Percentiles rank a stretch among this genome's conserved stretches.
These are phyloP conservation scores for Tulasnella sp. DNA, from an alignment of 768 basidiomycete genomes.

Conservation along the genomic window DNA sequence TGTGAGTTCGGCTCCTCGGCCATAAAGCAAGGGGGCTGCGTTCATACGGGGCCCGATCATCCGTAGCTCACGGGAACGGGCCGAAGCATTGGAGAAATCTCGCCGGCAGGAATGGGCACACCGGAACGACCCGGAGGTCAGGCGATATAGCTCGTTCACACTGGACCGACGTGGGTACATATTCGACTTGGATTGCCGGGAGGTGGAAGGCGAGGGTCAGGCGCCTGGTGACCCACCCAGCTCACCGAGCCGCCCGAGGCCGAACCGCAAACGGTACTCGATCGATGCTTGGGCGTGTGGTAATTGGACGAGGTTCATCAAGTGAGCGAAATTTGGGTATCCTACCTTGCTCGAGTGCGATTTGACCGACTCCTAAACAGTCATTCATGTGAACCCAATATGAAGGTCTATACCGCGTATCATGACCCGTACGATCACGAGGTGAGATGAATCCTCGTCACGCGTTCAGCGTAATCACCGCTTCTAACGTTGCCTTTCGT, in stretches of 20 bases:
- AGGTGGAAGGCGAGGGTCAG: background rate
- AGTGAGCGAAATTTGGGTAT: background rate
- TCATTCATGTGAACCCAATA: constrained; percentile 6
- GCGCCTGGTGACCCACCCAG: background rate
- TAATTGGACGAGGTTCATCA: constrained; percentile 10
- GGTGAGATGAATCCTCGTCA: background rate
- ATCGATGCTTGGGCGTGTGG: background rate
- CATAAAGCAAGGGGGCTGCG: background rate
- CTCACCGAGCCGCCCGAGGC: background rate
- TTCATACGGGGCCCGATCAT: background rate
- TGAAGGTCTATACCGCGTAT: constrained; percentile 12
- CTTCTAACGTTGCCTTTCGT: background rate
- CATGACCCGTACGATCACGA: constrained; percentile 8
- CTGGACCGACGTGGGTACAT: constrained; percentile 17
- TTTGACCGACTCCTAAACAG: background rate
- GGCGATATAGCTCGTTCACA: background rate
- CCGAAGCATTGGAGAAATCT: background rate
- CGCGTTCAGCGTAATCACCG: background rate
- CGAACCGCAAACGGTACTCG: background rate
- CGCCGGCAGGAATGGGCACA: constrained; percentile 7
- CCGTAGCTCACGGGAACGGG: constrained; percentile 1
- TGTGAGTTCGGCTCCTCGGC: background rate
- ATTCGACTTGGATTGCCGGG: constrained; percentile 16
- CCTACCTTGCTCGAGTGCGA: background rate
- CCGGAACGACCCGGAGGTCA: background rate